These are phyloP conservation scores for Diaporthe humulicola DNA, from an alignment of 2,329 filamentous ascomycete genomes.

Conservation along the genomic window DNA sequence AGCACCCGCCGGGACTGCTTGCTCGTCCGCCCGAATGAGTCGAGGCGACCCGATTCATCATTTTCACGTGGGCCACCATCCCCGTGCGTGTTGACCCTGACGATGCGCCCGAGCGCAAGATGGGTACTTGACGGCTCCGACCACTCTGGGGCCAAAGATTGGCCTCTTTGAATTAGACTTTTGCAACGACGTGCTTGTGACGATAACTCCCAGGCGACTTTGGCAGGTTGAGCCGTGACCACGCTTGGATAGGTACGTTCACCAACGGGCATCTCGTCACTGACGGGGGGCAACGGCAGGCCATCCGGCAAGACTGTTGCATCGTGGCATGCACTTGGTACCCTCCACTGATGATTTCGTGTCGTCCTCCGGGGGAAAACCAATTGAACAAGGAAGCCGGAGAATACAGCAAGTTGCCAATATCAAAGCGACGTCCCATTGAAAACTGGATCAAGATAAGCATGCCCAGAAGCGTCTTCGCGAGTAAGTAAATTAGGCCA, in stretches of 20 bases:
- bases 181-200: constrained; percentile 13
- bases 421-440: neutral
- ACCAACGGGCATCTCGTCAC: neutral
- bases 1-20: neutral
- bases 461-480: constrained; percentile 11
- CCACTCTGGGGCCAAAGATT: constrained; percentile 5
- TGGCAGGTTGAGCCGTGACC: constrained; percentile 22
- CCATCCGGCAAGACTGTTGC: neutral
- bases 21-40: constrained; percentile 5
- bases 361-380: neutral
- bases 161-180: constrained; percentile 1
- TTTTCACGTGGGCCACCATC: constrained; percentile 16
- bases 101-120: constrained; percentile 21
- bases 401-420: neutral
- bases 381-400: neutral
- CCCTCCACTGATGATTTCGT: constrained; percentile 1
- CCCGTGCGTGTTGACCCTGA: constrained; percentile 16
- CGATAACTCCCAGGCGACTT: neutral
- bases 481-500: constrained; percentile 11
- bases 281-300: neutral
- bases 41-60: constrained; percentile 24
- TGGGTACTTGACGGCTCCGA: constrained; percentile 7
- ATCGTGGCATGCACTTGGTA: neutral
- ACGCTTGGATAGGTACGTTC: neutral
- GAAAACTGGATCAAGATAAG: neutral